phyloP scores from a whole-genome alignment of 208 protist species.

The Trypanosoma mega region DNA sequence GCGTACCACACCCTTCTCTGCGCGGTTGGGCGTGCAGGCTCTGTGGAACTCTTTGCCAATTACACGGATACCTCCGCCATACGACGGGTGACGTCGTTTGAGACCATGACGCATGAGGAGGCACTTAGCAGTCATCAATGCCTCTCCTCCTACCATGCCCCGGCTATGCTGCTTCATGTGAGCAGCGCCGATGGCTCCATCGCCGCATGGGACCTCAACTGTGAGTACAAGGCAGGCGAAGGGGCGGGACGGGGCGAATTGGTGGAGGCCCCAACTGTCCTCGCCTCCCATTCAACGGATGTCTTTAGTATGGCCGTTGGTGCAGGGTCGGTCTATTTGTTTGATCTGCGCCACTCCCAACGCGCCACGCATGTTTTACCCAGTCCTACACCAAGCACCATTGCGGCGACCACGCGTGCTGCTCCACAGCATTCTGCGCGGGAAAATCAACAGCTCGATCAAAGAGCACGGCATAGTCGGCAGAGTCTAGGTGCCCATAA shows the following conservation, averaged over 20 bases:
- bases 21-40: constrained; percentile 61
- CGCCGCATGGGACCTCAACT: constrained; percentile 49
- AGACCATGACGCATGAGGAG: constrained; percentile 43
- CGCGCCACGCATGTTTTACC: constrained; percentile 18
- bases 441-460: no score
- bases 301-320: constrained; percentile 47
- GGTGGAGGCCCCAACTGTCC: constrained; percentile 8
- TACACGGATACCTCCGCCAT: constrained; percentile 36
- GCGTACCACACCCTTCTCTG: constrained; percentile 67
- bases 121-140: constrained; percentile 38
- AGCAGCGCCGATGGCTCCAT: constrained; percentile 42
- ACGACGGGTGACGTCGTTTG: constrained; percentile 65
- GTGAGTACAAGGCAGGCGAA: constrained; percentile 27
- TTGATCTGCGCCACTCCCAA: constrained; percentile 36
- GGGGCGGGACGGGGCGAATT: constrained; percentile 21
- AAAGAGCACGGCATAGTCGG: constrained; percentile 2
- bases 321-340: constrained; percentile 47
- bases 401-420: no score
- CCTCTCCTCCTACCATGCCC: constrained; percentile 71
- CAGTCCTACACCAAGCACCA: constrained; percentile 15
- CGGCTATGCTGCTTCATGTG: constrained; percentile 52
- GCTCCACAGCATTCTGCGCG: no score
- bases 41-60: constrained; percentile 58
- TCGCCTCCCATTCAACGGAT: constrained; percentile 40
- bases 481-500: constrained; percentile 9